Base-by-base conservation (phyloP, 495 filamentous ascomycete genomes). In the Tuber calosporum region DNA sequence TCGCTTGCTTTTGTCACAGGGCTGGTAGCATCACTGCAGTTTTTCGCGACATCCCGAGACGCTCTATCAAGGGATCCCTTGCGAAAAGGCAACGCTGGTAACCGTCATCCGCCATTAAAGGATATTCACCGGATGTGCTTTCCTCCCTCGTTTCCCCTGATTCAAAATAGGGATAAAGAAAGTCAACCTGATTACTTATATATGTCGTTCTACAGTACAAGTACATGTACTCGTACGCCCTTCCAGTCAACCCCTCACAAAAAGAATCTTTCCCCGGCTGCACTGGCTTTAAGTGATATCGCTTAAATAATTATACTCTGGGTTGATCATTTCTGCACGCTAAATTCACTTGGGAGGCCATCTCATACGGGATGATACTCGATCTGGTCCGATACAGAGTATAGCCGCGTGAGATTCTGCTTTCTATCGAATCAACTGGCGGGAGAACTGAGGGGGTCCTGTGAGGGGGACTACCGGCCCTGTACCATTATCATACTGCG, bases 281-380 rank as follows among this genome's bases (percentile, higher is more conserved):
- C 19, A 34, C 53, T 30, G 4, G 20, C 45, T 62, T 30, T 34
- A 62, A 34, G 53, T 62, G 53, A 62, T 34, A 62, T 62, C 53
- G 53, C 53, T 62, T 62, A 62, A 62, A 62, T 62, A 62, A 62
- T 62, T 62, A 11, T 62, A 62, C 53, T 62, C 53, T 62, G 53
- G 53, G 53, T 62, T 62, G 17, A 62, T 17, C 53, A 34, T 62
- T 62, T 30, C 13, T 34, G 53, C 30, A 62, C 26, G 53, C 53
- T 30, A 2, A 62, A 34, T 62, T 62, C 53, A 62, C 30, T 30
- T 34, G 53, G 53, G 1, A 62, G 53, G 26, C 19, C 53, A 26
- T 58, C 48, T 26, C n/a, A 4, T 30, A 34, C 53, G 26, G 53
- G 26, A 34, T 62, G 13, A 17, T 34, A 34, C 26, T 62, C 26